Percentiles rank a stretch among this genome's conserved stretches.
Conservation (phyloP, 768 basidiomycete species). For the Roridomyces roridus region DNA sequence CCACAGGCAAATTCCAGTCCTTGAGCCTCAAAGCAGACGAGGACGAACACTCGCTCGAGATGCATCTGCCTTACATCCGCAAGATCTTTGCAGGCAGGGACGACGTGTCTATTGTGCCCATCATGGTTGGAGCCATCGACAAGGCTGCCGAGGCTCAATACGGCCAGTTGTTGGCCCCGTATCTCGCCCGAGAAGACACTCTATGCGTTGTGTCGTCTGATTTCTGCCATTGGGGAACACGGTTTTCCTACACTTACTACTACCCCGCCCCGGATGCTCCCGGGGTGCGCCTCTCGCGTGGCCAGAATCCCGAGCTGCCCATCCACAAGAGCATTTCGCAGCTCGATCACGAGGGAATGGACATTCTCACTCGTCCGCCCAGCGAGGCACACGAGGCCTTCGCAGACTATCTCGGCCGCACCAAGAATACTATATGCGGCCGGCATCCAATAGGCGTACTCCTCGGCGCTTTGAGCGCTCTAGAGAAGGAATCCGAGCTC, state of each 20-base stretch:
- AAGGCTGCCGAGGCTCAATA: conserved; percentile 63
- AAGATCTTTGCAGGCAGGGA: conserved; percentile 74
- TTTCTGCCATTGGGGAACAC: conserved; percentile 96
- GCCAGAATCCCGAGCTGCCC: conserved; percentile 54
- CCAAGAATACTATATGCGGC: conserved; percentile 97
- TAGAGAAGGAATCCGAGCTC: conserved; percentile 57
- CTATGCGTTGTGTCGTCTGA: conserved; percentile 93
- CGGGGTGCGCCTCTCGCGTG: conserved; percentile 57
- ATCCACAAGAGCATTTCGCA: conserved; percentile 85
- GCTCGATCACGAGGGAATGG: conserved; percentile 89
- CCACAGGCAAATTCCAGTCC: conserved; percentile 70
- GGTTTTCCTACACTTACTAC: conserved; percentile 90
- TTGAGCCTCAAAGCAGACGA: conserved; percentile 79
- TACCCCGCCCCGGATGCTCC: conserved; percentile 64
- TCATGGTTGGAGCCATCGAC: conserved; percentile 85
- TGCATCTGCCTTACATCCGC: conserved; percentile 93
- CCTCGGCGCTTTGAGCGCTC: conserved; percentile 70
- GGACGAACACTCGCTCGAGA: conserved; percentile 96
- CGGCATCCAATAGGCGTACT: conserved; percentile 95
- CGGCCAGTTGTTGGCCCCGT: conserved; percentile 80
- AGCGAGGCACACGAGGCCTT: conserved; percentile 69
- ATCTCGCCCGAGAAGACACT: conserved; percentile 78
- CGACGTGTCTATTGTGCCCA: conserved; percentile 85
- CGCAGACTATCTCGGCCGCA: conserved; percentile 67
- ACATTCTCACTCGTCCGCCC: conserved; percentile 64